phyloP scores from a whole-genome alignment of 1,139 yeast species.

The Candida labiduridarum region DNA sequence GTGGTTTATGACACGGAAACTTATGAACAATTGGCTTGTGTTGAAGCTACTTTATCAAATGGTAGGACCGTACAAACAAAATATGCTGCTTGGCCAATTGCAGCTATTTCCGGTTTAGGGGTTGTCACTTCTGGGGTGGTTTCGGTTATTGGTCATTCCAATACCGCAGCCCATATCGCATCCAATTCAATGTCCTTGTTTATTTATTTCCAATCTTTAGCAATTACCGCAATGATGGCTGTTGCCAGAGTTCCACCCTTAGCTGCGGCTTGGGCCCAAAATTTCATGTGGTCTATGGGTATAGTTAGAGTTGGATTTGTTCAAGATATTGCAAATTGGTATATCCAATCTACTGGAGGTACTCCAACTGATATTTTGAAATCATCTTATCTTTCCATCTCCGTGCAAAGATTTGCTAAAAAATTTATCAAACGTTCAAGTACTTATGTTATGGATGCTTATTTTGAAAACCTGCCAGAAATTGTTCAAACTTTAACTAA shows the following conservation, averaged over 20 bases:
- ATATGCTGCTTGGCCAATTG: slow-evolving; percentile 97
- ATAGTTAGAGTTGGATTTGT: slow-evolving; percentile 78
- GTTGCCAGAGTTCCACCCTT: slow-evolving; percentile 92
- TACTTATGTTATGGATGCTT: slow-evolving; percentile 13
- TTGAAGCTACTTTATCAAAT: slow-evolving; percentile 82
- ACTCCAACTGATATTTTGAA: slow-evolving; percentile 71
- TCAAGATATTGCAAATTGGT: slow-evolving; percentile 90
- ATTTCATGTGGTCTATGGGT: slow-evolving; percentile 96
- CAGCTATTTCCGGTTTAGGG: slow-evolving; percentile 87
- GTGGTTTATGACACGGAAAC: slow-evolving; percentile 49
- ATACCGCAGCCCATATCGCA: slow-evolving; percentile 96
- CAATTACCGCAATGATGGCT: slow-evolving; percentile 95
- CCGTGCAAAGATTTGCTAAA: slow-evolving; percentile 56
- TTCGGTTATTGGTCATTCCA: slow-evolving; percentile 85
- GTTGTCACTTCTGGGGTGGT: slow-evolving; percentile 83
- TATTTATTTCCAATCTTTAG: slow-evolving; percentile 90
- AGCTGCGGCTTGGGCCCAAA: slow-evolving; percentile 98
- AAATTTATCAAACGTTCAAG: slow-evolving; percentile 20
- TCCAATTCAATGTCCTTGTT: slow-evolving; percentile 91
- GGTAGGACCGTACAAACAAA: slow-evolving; percentile 94
- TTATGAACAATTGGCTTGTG: slow-evolving; percentile 71
- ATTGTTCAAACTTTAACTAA: slow-evolving; percentile 5
- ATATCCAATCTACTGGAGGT: slow-evolving; percentile 96
- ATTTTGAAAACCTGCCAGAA: slow-evolving; percentile 16
- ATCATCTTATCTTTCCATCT: slow-evolving; percentile 61